A percentile compares a stretch with the other conserved stretches of the same genome.
Conservation (phyloP, 2,329 filamentous ascomycete species). For the Hypoxylon sp. region DNA sequence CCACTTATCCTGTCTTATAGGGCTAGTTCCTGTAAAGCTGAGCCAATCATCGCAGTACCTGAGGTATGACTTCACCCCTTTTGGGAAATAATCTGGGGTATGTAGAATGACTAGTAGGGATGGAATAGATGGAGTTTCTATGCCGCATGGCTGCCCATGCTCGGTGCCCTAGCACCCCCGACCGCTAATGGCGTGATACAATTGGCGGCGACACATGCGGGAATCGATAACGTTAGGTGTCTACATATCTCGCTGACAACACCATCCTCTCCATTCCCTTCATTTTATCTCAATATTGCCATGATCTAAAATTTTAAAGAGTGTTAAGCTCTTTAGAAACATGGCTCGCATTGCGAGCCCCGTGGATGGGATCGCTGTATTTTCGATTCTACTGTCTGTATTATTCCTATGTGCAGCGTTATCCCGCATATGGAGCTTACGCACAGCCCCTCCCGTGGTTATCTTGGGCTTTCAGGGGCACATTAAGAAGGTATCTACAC, state of each 20-base stretch:
- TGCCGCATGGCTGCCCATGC: slow-evolving; percentile 1
- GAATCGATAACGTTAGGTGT: slow-evolving; percentile 7
- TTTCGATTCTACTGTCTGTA: slow-evolving; percentile 28
- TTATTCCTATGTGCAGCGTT: slow-evolving; percentile 19
- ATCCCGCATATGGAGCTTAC: slow-evolving; percentile 25
- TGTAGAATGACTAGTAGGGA: slow-evolving; percentile 3
- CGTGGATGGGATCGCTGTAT: slow-evolving; percentile 12
- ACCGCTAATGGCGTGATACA: slow-evolving; percentile 13
- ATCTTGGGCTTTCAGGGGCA: slow-evolving; percentile 29
- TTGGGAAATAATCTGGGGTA: slow-evolving; percentile 17
- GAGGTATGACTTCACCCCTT: slow-evolving; percentile 4
- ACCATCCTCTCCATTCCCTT: neutral
- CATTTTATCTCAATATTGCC: neutral
- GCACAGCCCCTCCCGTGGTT: slow-evolving; percentile 10
- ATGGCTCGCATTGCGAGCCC: slow-evolving; percentile 22
- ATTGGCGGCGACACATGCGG: slow-evolving; percentile 13
- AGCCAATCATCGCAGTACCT: slow-evolving; percentile 25
- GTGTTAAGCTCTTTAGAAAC: neutral
- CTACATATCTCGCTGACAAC: slow-evolving; percentile 15
- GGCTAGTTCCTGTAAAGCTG: neutral
- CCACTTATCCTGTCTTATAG: slow-evolving; percentile 14
- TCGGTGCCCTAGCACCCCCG: neutral
- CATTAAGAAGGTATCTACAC: slow-evolving; percentile 23
- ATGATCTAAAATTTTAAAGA: slow-evolving; percentile 2
- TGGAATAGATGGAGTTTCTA: slow-evolving; percentile 5